Percentiles rank a stretch among this genome's conserved stretches.
Evolutionary conservation across 257 asterid genomes (phyloP).

Genomic region (Solanum gandarillasii): DNA sequence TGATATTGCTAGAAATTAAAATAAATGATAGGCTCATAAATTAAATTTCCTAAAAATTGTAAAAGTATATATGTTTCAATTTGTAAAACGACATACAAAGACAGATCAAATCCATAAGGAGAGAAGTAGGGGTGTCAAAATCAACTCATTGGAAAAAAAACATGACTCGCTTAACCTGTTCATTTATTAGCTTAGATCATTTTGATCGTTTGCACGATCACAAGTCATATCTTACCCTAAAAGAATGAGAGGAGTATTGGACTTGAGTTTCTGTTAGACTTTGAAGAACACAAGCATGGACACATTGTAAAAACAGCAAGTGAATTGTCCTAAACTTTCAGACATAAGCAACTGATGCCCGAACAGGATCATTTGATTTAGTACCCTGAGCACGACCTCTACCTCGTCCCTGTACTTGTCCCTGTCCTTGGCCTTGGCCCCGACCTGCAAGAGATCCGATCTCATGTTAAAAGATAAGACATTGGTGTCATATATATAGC

Average conservation of each 20-base stretch:
- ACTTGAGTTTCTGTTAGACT: neutral
- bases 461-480: neutral
- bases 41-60: neutral
- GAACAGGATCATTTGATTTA: neutral
- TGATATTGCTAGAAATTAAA: neutral
- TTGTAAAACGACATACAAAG: neutral
- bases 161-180: neutral
- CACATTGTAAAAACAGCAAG: neutral
- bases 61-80: neutral
- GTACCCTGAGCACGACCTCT: neutral
- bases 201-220: neutral
- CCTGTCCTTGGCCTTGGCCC: neutral
- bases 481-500: neutral
- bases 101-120: neutral
- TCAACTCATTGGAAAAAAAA: too few species aligned
- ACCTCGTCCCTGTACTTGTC: neutral
- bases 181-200: neutral
- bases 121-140: neutral
- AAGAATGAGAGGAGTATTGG: neutral
- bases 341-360: neutral
- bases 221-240: neutral
- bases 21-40: neutral
- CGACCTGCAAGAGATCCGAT: neutral
- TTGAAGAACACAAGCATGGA: neutral
- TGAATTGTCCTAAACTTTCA: neutral